phyloP scores from a whole-genome alignment of 345 rosid genomes.

The Ceriops decandra region DNA sequence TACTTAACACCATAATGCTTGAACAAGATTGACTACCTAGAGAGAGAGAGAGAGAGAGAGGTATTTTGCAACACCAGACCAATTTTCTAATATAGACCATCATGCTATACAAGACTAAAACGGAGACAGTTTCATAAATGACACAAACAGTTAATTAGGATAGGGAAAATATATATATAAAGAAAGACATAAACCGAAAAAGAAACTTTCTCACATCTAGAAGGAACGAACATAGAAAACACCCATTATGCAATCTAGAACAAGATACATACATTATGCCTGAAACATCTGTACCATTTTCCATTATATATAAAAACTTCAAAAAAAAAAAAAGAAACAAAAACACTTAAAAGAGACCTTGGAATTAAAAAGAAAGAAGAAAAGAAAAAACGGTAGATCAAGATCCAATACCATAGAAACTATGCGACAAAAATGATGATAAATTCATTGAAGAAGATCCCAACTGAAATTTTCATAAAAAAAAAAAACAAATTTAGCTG shows the following conservation, averaged over 20 bases:
- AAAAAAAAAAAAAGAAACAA: no score
- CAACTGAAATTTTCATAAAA: background rate
- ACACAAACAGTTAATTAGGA: background rate
- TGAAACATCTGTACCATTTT: no score
- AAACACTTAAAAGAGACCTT: background rate
- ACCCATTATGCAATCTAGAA: no score
- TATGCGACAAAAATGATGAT: background rate
- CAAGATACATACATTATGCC: no score
- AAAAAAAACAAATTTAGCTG: background rate
- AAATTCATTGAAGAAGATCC: background rate
- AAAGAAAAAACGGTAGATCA: background rate
- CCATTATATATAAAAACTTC: no score
- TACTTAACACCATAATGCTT: background rate
- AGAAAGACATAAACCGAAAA: background rate
- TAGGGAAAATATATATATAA: background rate
- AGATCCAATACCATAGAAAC: background rate
- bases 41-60: no score
- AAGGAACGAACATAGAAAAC: no score
- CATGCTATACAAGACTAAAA: no score
- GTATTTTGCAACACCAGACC: no score
- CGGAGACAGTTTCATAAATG: no score
- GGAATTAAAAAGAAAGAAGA: background rate
- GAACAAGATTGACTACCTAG: background rate
- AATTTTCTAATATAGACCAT: no score
- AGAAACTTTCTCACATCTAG: no score